Evolutionary conservation across 1,284 basidiomycete species (phyloP).

Genomic region (Ceratobasidium sp.): DNA sequence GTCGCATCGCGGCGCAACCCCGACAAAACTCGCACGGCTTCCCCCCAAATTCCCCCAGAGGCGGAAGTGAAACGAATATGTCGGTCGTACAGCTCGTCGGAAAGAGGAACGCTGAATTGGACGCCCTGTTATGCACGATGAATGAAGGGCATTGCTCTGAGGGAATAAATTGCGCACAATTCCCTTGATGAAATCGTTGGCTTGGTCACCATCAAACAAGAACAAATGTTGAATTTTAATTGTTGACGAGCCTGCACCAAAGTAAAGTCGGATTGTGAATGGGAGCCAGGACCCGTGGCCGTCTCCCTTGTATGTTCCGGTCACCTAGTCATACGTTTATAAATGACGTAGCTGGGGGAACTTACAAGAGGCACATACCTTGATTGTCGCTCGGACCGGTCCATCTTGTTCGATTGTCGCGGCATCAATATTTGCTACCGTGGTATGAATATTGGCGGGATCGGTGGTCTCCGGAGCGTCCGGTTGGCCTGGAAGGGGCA

Average conservation of each 20-base stretch:
- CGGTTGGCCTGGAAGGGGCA: constrained; percentile 52
- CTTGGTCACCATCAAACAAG: constrained; percentile 59
- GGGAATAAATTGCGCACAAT: constrained; percentile 51
- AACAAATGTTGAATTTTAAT: constrained; percentile 59
- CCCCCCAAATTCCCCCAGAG: constrained; percentile 59
- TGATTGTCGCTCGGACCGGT: constrained; percentile 60
- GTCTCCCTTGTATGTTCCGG: constrained; percentile 58
- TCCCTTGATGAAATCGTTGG: constrained; percentile 59
- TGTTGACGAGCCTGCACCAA: constrained; percentile 56
- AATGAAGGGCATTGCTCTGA: neutral
- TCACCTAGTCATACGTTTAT: constrained; percentile 52
- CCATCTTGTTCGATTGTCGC: constrained; percentile 58
- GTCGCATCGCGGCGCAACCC: constrained; percentile 60
- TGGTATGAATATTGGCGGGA: constrained; percentile 44
- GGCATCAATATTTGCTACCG: constrained; percentile 54
- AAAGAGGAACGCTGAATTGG: constrained; percentile 56
- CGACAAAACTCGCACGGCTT: constrained; percentile 58
- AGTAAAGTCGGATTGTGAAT: constrained; percentile 58
- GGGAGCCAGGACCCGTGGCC: constrained; percentile 57
- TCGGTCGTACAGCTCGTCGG: constrained; percentile 57
- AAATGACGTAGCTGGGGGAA: neutral
- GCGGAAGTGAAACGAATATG: constrained; percentile 57
- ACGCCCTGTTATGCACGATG: constrained; percentile 52
- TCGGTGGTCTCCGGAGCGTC: constrained; percentile 52
- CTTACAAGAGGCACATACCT: constrained; percentile 51